Evolutionary conservation across 208 protist genomes (phyloP).

Genomic region (Crithidia sp.): DNA sequence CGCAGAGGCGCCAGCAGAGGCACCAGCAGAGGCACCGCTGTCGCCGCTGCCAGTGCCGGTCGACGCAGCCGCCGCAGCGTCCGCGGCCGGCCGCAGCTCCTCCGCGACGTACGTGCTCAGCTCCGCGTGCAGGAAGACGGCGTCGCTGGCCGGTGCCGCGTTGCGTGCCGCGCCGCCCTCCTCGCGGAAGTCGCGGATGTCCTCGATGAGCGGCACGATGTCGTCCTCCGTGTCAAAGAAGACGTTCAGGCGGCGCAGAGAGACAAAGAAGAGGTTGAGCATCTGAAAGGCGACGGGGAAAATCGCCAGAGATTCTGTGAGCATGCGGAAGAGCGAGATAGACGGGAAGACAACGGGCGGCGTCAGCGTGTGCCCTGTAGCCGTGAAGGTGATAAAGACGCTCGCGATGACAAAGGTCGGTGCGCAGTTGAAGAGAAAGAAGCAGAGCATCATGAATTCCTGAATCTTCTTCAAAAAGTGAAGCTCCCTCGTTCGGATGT

Average conservation of each 20-base stretch:
- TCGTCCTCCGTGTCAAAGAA: conserved; percentile 12
- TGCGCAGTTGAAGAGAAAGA: conserved; percentile 55
- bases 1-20: not conserved
- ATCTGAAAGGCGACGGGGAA: conserved; percentile 46
- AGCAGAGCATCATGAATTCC: conserved; percentile 29
- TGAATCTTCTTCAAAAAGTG: conserved; percentile 30
- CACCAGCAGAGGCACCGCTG: not conserved
- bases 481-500: conserved; percentile 40
- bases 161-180: not conserved
- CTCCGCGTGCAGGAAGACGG: not conserved
- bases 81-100: no score
- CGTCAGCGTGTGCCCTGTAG: conserved; percentile 61
- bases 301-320: conserved; percentile 79
- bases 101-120: not conserved
- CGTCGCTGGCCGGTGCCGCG: not conserved
- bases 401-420: conserved; percentile 56
- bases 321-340: conserved; percentile 80
- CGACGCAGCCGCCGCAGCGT: no score
- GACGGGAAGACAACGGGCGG: conserved; percentile 86
- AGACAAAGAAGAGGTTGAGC: not conserved
- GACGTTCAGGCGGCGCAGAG: not conserved
- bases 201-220: conserved; percentile 18
- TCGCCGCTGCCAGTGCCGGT: no score
- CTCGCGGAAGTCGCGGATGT: conserved; percentile 16
- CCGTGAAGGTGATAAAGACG: conserved; percentile 54